Percentiles rank a stretch among this genome's conserved stretches.
phyloP scores from a whole-genome alignment of 2,329 filamentous ascomycete species.

The Alternaria sp. region DNA sequence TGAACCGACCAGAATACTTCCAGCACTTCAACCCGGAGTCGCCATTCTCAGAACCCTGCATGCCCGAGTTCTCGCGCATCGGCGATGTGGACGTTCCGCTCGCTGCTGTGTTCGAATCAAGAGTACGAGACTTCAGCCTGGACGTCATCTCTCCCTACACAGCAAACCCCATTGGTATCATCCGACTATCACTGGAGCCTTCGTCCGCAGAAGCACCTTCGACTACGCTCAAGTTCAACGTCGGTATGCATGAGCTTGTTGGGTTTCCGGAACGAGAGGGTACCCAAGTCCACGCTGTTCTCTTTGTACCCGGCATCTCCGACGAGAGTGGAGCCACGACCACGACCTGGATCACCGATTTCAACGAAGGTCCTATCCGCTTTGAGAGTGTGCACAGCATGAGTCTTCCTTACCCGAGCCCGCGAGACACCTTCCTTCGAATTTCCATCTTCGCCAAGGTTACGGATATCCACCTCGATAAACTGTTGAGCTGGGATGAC shows the following conservation, averaged over 20 bases:
- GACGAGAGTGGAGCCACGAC: constrained; percentile 88
- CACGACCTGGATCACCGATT: constrained; percentile 91
- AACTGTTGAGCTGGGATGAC: constrained; percentile 97
- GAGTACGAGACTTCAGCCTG: constrained; percentile 90
- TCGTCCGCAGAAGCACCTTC: constrained; percentile 91
- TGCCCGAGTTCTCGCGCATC: constrained; percentile 89
- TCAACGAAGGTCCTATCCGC: constrained; percentile 88
- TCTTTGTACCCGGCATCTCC: constrained; percentile 91
- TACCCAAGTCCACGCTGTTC: constrained; percentile 91
- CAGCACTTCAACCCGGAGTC: constrained; percentile 93
- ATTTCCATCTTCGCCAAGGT: constrained; percentile 92
- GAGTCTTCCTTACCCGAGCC: constrained; percentile 83
- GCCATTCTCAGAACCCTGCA: constrained; percentile 88
- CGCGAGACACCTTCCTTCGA: constrained; percentile 76
- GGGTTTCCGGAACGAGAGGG: constrained; percentile 96
- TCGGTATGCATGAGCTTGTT: constrained; percentile 95
- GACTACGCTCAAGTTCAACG: constrained; percentile 95
- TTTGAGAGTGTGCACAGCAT: constrained; percentile 99
- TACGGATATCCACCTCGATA: constrained; percentile 92
- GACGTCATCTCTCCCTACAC: constrained; percentile 95
- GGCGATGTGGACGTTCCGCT: constrained; percentile 93
- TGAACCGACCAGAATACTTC: constrained; percentile 92
- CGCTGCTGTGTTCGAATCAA: constrained; percentile 89
- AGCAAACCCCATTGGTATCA: constrained; percentile 84
- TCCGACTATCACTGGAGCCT: constrained; percentile 89